phyloP scores from a whole-genome alignment of 495 filamentous ascomycete species.

The Hypoxylon fragiforme region DNA sequence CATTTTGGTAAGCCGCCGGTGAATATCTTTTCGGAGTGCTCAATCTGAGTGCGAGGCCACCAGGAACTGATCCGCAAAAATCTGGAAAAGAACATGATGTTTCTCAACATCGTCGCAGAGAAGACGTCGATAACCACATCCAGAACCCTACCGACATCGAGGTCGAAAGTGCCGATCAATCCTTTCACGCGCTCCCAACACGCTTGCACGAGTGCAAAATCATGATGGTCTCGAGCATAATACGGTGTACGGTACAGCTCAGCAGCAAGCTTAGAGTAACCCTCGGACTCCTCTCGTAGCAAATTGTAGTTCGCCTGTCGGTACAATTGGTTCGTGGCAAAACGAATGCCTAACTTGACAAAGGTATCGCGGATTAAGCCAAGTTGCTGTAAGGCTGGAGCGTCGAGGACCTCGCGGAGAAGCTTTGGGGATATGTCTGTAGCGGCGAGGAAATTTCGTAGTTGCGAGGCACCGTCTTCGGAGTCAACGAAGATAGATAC shows the following conservation, averaged over 20 bases:
- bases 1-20: slow-evolving; percentile 71
- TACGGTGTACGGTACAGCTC: slow-evolving; percentile 81
- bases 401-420: slow-evolving; percentile 85
- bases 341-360: slow-evolving; percentile 76
- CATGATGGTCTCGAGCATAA: slow-evolving; percentile 46
- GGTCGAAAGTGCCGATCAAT: slow-evolving; percentile 87
- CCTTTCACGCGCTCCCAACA: slow-evolving; percentile 76
- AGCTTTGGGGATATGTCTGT: slow-evolving; percentile 69
- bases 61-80: slow-evolving; percentile 88
- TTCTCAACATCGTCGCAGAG: slow-evolving; percentile 78
- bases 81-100: slow-evolving; percentile 91
- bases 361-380: slow-evolving; percentile 85
- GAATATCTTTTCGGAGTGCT: slow-evolving; percentile 38
- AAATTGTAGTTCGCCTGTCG: slow-evolving; percentile 96
- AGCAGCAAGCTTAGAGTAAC: slow-evolving; percentile 84
- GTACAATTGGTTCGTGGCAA: slow-evolving; percentile 89
- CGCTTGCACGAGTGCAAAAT: slow-evolving; percentile 39
- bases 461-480: slow-evolving; percentile 53
- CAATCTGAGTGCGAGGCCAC: slow-evolving; percentile 76
- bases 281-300: slow-evolving; percentile 92
- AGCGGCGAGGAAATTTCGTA: slow-evolving; percentile 64
- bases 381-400: slow-evolving; percentile 68
- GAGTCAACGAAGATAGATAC: slow-evolving; percentile 74
- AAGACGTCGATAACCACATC: slow-evolving; percentile 92
- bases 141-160: slow-evolving; percentile 90